Evolutionary conservation across 768 basidiomycete genomes (phyloP).

Genomic region (Solioccasus polychromus): DNA sequence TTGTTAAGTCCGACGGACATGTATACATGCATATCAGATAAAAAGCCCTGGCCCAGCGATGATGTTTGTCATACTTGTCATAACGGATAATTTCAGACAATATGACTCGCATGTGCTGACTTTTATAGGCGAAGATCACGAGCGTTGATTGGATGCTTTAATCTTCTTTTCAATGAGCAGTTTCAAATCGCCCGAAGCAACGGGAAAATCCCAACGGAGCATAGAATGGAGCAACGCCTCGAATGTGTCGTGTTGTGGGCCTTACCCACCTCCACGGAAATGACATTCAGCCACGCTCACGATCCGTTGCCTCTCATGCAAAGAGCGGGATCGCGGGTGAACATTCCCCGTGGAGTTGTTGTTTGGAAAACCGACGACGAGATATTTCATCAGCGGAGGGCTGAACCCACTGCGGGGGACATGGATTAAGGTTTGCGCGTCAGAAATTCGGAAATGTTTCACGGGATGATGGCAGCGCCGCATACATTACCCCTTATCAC

Average conservation of each 20-base stretch:
- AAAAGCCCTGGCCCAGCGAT: background rate
- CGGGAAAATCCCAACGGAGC: constrained; percentile 15
- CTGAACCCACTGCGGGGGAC: background rate
- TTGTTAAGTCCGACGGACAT: background rate
- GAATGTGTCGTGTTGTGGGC: background rate
- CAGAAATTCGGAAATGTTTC: background rate
- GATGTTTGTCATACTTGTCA: constrained; percentile 1
- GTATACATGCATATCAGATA: background rate
- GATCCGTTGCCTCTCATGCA: constrained; percentile 13
- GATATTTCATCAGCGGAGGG: too few relatives aligned
- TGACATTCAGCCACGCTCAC: background rate
- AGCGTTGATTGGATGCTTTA: constrained; percentile 11
- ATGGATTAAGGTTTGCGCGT: background rate
- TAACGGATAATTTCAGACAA: background rate
- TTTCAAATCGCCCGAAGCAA: constrained; percentile 26
- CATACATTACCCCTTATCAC: background rate
- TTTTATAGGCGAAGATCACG: constrained; percentile 23
- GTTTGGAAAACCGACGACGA: too few relatives aligned
- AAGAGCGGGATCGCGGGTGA: background rate
- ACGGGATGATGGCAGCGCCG: background rate
- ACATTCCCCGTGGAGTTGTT: background rate
- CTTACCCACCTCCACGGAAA: background rate
- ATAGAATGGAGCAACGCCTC: background rate
- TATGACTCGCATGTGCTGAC: constrained; percentile 11
- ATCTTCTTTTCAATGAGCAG: background rate